A percentile compares a stretch with the other conserved stretches of the same genome.
phyloP scores from a whole-genome alignment of 305 asterid genomes.

The Fraxinus velutina region DNA sequence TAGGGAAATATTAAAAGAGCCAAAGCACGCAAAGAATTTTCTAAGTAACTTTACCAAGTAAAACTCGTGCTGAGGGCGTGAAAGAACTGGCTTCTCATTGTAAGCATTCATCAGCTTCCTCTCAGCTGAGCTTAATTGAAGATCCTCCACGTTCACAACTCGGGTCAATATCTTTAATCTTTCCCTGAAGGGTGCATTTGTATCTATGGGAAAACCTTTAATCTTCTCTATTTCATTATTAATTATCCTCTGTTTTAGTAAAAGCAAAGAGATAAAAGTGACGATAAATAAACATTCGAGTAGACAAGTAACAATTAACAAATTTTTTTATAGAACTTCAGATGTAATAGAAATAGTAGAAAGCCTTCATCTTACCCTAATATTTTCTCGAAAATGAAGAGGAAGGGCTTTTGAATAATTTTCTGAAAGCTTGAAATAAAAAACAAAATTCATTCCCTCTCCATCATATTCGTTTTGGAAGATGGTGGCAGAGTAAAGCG shows the following conservation, averaged over 20 bases:
- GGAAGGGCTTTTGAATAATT: conserved; percentile 69
- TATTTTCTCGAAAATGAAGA: conserved; percentile 64
- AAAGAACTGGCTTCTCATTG: conserved; percentile 88
- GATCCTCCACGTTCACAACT: conserved; percentile 68
- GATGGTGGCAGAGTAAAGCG: conserved; percentile 69
- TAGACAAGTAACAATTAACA: background rate
- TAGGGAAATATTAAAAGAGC: background rate
- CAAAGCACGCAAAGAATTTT: background rate
- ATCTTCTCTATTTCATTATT: conserved; percentile 72
- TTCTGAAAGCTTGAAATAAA: conserved; percentile 82
- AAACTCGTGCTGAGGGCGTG: conserved; percentile 95
- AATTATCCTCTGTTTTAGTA: conserved; percentile 54
- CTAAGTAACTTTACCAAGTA: conserved; percentile 47
- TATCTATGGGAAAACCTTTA: conserved; percentile 70
- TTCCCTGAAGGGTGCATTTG: conserved; percentile 67
- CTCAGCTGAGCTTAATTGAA: conserved; percentile 65
- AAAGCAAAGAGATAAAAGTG: background rate
- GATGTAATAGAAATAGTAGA: background rate
- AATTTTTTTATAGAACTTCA: background rate
- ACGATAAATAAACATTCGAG: background rate
- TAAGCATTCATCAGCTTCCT: conserved; percentile 85
- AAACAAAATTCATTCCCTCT: conserved; percentile 69
- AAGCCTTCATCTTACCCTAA: conserved; percentile 50
- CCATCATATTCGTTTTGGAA: conserved; percentile 82
- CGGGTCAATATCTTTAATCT: conserved; percentile 80